A percentile compares a stretch with the other conserved stretches of the same genome.
Conservation (phyloP, 805 yeast genomes). For the Zygosaccharomyces lentus region DNA sequence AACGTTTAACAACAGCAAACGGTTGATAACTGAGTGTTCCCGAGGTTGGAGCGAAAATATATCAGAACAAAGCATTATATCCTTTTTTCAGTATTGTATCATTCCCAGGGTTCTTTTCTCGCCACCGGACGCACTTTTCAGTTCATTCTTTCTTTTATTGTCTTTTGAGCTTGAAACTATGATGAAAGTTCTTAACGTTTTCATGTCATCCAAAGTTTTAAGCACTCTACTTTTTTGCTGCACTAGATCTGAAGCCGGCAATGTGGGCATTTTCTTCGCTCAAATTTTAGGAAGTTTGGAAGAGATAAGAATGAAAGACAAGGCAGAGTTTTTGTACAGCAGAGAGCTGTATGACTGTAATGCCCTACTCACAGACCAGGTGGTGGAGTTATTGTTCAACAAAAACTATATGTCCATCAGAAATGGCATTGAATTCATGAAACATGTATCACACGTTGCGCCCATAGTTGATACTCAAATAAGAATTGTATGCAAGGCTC, state of each 20-base stretch:
- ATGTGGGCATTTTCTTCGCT: conserved; percentile 68
- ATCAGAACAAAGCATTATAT: conserved; percentile 22
- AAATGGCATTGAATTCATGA: conserved; percentile 74
- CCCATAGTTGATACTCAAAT: conserved; percentile 70
- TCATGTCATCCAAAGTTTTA: conserved; percentile 48
- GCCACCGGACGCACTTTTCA: conserved; percentile 73
- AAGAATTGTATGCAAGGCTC: conserved; percentile 42
- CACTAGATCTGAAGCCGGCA: conserved; percentile 76
- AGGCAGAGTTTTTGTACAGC: conserved; percentile 31
- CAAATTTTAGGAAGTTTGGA: conserved; percentile 49
- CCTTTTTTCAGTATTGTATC: conserved; percentile 59
- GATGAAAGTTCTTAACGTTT: conserved; percentile 38
- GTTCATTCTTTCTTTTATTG: conserved; percentile 55
- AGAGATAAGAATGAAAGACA: conserved; percentile 40
- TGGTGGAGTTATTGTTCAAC: conserved; percentile 21
- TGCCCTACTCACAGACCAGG: conserved; percentile 38
- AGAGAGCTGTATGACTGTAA: conserved; percentile 53
- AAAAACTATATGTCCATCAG: conserved; percentile 72
- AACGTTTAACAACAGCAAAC: conserved; percentile 13
- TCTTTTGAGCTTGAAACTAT: conserved; percentile 44
- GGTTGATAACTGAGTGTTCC: conserved; percentile 10
- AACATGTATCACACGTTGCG: conserved; percentile 55
- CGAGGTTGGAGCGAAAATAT: conserved; percentile 17
- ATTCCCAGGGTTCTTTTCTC: conserved; percentile 77
- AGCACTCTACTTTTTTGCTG: conserved; percentile 60